Evolutionary conservation across 345 rosid genomes (phyloP), one percentile per base, ranked within the genome.

Genomic region (Pelargonium nanum): DNA sequence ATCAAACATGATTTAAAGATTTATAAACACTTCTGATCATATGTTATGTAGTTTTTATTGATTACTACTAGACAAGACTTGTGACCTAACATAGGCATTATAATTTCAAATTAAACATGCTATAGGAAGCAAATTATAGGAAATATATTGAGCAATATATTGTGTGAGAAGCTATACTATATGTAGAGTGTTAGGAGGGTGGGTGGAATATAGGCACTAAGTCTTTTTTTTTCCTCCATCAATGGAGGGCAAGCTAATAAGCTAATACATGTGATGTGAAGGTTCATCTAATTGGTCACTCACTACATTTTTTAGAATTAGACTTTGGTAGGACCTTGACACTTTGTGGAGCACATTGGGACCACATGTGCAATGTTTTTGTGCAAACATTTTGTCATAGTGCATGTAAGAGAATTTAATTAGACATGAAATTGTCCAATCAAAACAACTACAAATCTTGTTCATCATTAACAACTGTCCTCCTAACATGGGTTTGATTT

Each of bases 241-340:
- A 26, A 91, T 75, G 83, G 65, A 81, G 80, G 91, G 71, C 69
- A 51, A 77, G n/a, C n/a, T n/a, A n/a, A n/a, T n/a, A n/a, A n/a
- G n/a, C n/a, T n/a, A 68, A 68, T 13, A 28, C 32, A 28, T 28
- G 32, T 28, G 86, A 79, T 82, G 91, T 80, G 93, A 73, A 63
- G 64, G 58, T 72, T 58, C 55, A 77, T 75, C 65, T 60, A 68
- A 74, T 50, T 56, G 72, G 76, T 51, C 53, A 62, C 60, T 61
- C 60, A 58, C 65, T 67, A 58, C 48, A 60, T 62, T 58, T 13
- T 20, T 17, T 22, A 10, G 22, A 12, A 34, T 54, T 34, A 48
- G 34, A 59, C 12, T 61, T 0, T 24, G 58, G 71, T 61, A 61
- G 74, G 80, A 66, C 75, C 84, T 77, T 23, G 70, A 22, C 68